phyloP scores from a whole-genome alignment of 306 rosid species.

The Cucurbita moschata region DNA sequence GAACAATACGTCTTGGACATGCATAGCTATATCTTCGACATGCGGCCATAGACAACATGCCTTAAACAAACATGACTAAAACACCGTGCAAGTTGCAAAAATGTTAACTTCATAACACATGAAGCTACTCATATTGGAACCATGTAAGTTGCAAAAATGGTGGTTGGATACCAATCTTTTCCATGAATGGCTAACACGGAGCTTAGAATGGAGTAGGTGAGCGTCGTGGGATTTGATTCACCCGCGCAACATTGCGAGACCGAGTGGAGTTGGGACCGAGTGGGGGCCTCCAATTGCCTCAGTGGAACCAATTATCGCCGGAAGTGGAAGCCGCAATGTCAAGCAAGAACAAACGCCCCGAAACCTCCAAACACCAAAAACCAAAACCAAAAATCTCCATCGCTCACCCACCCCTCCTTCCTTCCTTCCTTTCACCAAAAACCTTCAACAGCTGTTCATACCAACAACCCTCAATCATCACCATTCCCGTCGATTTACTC shows the following conservation, averaged over 20 bases:
- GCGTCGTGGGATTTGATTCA: not conserved
- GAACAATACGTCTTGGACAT: too few relatives aligned
- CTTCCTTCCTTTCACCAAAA: not conserved
- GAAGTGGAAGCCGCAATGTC: conserved; percentile 52
- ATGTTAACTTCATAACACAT: too few relatives aligned
- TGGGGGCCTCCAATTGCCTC: conserved; percentile 33
- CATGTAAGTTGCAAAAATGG: too few relatives aligned
- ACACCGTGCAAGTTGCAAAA: too few relatives aligned
- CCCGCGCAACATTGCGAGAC: not conserved
- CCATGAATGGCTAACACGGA: not conserved
- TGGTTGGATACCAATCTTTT: too few relatives aligned
- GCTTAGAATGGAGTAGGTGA: not conserved
- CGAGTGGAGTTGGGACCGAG: conserved; percentile 14
- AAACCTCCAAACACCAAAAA: not conserved
- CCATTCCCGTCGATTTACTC: conserved; percentile 22
- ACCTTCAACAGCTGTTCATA: conserved; percentile 13
- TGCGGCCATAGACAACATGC: too few relatives aligned
- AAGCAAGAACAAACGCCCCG: conserved; percentile 27
- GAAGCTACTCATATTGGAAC: too few relatives aligned
- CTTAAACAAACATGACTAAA: too few relatives aligned
- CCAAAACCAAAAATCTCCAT: conserved; percentile 9
- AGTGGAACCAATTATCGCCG: conserved; percentile 28
- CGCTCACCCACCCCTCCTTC: conserved; percentile 28
- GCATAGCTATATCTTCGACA: too few relatives aligned
- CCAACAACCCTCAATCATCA: conserved; percentile 16